Base-by-base conservation (phyloP, 2,329 filamentous ascomycete species). In the Sporothrix mexicana region DNA sequence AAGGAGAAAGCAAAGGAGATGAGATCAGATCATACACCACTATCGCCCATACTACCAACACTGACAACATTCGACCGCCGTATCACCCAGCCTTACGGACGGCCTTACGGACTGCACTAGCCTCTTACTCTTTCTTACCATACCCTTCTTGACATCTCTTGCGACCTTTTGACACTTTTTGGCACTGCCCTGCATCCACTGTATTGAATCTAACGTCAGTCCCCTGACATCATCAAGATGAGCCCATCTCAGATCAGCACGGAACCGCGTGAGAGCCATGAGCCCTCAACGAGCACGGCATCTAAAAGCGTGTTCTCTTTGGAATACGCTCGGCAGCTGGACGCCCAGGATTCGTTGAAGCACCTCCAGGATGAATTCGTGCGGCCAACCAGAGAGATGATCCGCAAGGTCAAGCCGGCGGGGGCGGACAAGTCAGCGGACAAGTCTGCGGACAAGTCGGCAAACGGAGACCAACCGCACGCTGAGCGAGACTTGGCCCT, bases 331-430 rank as follows among this genome's bases (percentile, higher is more conserved):
- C 79, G 79, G 74, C 76, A 81, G 36, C 83, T 92, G 6, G 91
- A 93, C 80, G 80, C 82, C 0, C 83, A 88, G 76, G 91, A 93
- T 78, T 81, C 85, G n/a, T 80, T 94, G 53, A 81, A 81, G 17
- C 82, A 85, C 72, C 86, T 93, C 71, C 88, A 93, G 45, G 82
- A 89, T 30, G 88, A 95, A 76, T 97, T 95, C 79, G 86, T 92
- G 66, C 90, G 97, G 62, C 94, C 94, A 0, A 92, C 91, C 2
- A 93, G 90, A 80, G 84, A 23, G 79, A 77, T 3, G 76, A 84
- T 57, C 82, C 82, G n/a, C 80, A 84, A 85, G 77, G 66, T 79
- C 25, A 20, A 20, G 9, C 20, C 41, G 51, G 23, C 25, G 10
- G 12, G n/a, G 47, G 30, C 9, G 13, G 41, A 57, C 13, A 61